Conservation (phyloP, 2,329 filamentous ascomycete genomes). For the Fusarium succisae region DNA sequence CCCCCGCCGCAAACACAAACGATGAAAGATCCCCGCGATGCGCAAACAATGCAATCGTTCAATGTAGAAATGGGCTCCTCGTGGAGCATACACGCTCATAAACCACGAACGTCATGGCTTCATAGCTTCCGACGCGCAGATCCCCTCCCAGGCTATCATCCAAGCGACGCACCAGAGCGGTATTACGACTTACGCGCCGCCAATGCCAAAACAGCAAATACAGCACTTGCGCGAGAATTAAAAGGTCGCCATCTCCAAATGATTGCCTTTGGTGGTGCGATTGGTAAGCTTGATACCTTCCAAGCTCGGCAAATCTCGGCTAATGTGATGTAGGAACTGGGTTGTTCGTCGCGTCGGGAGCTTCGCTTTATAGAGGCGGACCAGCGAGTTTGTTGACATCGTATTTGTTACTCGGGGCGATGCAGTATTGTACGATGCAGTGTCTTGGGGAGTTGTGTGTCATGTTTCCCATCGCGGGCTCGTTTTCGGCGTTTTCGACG, state of each 20-base stretch:
- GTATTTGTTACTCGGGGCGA: conserved; percentile 79
- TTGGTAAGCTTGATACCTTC: conserved; percentile 61
- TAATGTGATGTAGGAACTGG: conserved; percentile 68
- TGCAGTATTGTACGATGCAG: conserved; percentile 93
- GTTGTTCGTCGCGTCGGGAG: conserved; percentile 85
- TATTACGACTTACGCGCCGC: conserved; percentile 66
- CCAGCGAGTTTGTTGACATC: conserved; percentile 81
- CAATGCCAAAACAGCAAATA: conserved; percentile 78
- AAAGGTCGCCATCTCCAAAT: conserved; percentile 92
- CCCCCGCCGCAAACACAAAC: too few species aligned
- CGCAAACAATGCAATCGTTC: conserved; percentile 27
- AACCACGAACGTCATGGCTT: conserved; percentile 14
- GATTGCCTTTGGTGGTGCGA: conserved; percentile 96
- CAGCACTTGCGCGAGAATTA: conserved; percentile 78
- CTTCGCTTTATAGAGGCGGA: conserved; percentile 76
- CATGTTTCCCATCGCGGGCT: conserved; percentile 88
- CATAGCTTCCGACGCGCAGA: conserved; percentile 38
- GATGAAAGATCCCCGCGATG: conserved; percentile 36
- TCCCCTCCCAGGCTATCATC: conserved; percentile 25
- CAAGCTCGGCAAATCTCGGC: neutral
- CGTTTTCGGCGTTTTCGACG: conserved; percentile 93
- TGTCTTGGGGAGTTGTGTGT: conserved; percentile 92
- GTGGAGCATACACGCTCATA: conserved; percentile 20
- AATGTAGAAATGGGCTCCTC: conserved; percentile 11
- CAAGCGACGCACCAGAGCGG: conserved; percentile 45